Evolutionary conservation across 2,329 filamentous ascomycete genomes (phyloP).

Genomic region (Trichoderma hamatum): DNA sequence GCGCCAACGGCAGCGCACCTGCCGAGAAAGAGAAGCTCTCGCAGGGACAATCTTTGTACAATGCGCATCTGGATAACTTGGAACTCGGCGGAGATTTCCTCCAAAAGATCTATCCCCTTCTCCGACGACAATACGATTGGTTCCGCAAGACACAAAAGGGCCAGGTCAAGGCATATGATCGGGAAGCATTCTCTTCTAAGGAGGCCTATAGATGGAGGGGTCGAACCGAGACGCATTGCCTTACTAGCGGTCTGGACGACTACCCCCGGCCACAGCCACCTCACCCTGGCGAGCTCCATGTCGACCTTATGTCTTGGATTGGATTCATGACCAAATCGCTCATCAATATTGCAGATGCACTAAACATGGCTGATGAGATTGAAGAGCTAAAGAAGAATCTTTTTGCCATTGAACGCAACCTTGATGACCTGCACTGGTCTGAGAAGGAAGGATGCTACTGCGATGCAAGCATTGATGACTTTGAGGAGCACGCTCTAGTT

Average conservation of each 20-base stretch:
- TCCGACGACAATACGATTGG: slow-evolving; percentile 91
- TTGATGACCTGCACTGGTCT: slow-evolving; percentile 93
- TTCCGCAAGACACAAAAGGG: slow-evolving; percentile 90
- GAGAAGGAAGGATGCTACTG: slow-evolving; percentile 81
- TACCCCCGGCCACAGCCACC: slow-evolving; percentile 93
- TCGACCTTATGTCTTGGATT: slow-evolving; percentile 95
- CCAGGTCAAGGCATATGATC: slow-evolving; percentile 88
- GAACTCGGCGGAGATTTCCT: slow-evolving; percentile 73
- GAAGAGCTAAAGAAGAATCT: slow-evolving; percentile 71
- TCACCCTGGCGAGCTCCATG: slow-evolving; percentile 92
- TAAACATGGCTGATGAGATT: slow-evolving; percentile 77
- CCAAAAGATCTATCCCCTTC: slow-evolving; percentile 77
- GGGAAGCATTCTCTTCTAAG: slow-evolving; percentile 82
- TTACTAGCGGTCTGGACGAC: slow-evolving; percentile 94
- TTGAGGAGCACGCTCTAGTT: slow-evolving; percentile 84
- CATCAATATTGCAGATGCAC: slow-evolving; percentile 72
- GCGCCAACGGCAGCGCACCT: slow-evolving; percentile 52
- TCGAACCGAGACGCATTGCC: slow-evolving; percentile 79
- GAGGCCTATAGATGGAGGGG: slow-evolving; percentile 97
- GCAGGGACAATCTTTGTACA: slow-evolving; percentile 55
- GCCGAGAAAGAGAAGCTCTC: slow-evolving; percentile 49
- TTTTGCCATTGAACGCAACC: slow-evolving; percentile 78
- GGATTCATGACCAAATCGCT: slow-evolving; percentile 94
- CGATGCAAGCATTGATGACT: slow-evolving; percentile 93
- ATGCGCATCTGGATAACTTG: slow-evolving; percentile 67